Evolutionary conservation across 768 basidiomycete species (phyloP).

Genomic region (Cystobasidium tubakii): DNA sequence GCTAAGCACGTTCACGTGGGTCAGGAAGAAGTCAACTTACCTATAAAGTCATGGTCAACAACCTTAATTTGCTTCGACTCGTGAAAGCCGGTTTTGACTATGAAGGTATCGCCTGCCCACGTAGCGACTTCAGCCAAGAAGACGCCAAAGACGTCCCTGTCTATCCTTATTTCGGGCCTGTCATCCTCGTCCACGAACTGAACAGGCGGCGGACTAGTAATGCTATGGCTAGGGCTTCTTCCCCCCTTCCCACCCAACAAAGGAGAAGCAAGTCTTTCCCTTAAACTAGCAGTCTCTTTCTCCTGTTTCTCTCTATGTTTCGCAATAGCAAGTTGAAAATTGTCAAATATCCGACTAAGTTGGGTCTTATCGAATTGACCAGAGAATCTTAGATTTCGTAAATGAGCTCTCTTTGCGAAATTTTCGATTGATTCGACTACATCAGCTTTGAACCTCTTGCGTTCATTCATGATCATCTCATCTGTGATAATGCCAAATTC

Average conservation of each 20-base stretch:
- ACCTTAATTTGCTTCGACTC: constrained; percentile 79
- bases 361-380: constrained; percentile 82
- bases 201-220: constrained; percentile 28
- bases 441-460: constrained; percentile 75
- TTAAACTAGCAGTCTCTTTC: not conserved
- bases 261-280: constrained; percentile 35
- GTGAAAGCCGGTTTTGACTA: constrained; percentile 87
- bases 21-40: not conserved
- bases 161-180: constrained; percentile 77
- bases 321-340: constrained; percentile 49
- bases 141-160: constrained; percentile 71
- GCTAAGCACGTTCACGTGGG: not conserved
- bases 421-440: constrained; percentile 87
- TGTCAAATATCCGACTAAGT: constrained; percentile 79
- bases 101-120: constrained; percentile 90
- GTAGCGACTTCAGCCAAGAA: constrained; percentile 89
- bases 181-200: constrained; percentile 47
- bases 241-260: not conserved
- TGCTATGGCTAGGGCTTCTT: not conserved
- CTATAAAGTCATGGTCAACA: constrained; percentile 90
- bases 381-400: constrained; percentile 74
- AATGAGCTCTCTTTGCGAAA: constrained; percentile 83
- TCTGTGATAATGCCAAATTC: constrained; percentile 90
- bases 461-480: constrained; percentile 81
- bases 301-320: constrained; percentile 37